A percentile compares a stretch with the other conserved stretches of the same genome.
Evolutionary conservation across 1,284 basidiomycete genomes (phyloP).

Genomic region (Termitomyces sp.): DNA sequence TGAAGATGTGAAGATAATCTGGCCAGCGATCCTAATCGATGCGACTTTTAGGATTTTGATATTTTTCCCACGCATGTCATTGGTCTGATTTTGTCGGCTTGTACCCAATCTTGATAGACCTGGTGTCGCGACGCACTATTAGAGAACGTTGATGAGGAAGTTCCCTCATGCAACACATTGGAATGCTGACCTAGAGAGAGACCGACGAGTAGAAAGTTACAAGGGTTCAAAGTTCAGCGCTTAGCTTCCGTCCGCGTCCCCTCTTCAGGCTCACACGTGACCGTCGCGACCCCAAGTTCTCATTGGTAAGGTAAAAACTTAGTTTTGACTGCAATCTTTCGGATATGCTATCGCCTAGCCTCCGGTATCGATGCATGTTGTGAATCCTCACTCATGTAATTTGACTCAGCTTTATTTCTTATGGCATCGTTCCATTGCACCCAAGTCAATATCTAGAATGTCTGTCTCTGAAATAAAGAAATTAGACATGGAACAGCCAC

Average conservation of each 20-base stretch:
- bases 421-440: conserved; percentile 1
- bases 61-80: conserved; percentile 18
- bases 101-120: no score
- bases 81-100: neutral
- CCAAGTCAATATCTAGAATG: neutral
- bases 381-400: neutral
- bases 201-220: no score
- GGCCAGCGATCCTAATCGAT: conserved; percentile 23
- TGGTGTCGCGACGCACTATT: no score
- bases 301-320: no score
- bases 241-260: no score
- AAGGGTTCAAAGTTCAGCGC: no score
- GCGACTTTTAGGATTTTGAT: conserved; percentile 17
- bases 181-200: no score
- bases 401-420: neutral
- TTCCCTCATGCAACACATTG: no score
- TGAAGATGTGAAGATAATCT: conserved; percentile 26
- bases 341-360: conserved; percentile 1
- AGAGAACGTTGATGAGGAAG: no score
- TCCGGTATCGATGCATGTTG: neutral
- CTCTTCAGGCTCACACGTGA: no score
- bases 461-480: neutral
- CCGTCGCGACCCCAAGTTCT: no score
- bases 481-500: neutral
- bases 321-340: neutral